phyloP scores from a whole-genome alignment of 2,329 filamentous ascomycete genomes.

The Aspergillus tamarii region DNA sequence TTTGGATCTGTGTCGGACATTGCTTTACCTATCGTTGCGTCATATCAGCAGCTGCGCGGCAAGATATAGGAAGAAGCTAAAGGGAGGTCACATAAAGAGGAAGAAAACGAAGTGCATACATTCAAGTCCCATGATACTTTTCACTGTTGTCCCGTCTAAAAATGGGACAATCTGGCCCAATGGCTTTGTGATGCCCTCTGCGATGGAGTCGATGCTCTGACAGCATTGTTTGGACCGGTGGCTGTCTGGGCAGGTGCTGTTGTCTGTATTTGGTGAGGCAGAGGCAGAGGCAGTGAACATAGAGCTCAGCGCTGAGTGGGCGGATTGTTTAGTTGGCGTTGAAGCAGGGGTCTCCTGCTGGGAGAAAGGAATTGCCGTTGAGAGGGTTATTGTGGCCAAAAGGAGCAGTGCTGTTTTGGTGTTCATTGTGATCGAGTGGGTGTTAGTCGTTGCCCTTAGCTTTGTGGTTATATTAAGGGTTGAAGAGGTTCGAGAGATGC shows the following conservation, averaged over 20 bases:
- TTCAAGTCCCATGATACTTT: constrained; percentile 15
- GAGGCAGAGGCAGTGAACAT: constrained; percentile 10
- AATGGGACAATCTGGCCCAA: constrained; percentile 28
- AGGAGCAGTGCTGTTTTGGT: constrained; percentile 2
- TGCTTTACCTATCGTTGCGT: constrained; percentile 19
- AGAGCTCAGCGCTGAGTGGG: constrained; percentile 7
- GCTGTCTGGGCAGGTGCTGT: constrained; percentile 26
- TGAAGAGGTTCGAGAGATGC: neutral
- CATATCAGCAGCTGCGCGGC: neutral
- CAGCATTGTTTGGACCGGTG: constrained; percentile 33
- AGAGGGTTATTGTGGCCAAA: constrained; percentile 10
- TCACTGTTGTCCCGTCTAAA: constrained; percentile 22
- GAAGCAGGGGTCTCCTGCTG: neutral
- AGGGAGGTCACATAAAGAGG: neutral
- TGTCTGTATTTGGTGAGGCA: constrained; percentile 13
- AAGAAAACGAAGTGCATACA: neutral
- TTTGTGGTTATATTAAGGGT: neutral
- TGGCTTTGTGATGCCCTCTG: constrained; percentile 18
- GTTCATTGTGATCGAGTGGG: constrained; percentile 4
- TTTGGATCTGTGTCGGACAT: constrained; percentile 24
- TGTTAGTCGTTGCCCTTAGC: neutral
- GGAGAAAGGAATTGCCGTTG: constrained; percentile 14
- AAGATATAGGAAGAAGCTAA: neutral
- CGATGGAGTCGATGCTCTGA: constrained; percentile 20
- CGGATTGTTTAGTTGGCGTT: neutral